phyloP scores from a whole-genome alignment of 495 filamentous ascomycete species.

The Penicillium daleae region DNA sequence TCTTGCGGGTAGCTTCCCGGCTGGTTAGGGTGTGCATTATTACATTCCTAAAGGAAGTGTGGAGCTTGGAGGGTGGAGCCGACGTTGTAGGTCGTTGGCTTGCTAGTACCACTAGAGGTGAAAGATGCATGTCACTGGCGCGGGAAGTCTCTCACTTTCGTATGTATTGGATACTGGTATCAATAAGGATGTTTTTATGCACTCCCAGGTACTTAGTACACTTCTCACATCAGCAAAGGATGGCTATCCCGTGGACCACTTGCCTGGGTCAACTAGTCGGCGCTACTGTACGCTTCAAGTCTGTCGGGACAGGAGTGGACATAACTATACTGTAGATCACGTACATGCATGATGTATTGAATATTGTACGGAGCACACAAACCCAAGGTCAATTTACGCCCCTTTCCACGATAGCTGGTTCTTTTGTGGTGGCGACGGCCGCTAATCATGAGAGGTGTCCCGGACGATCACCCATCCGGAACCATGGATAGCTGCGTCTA shows the following conservation, averaged over 20 bases:
- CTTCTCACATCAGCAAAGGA: neutral
- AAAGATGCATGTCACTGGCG: neutral
- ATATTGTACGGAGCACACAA: too few relatives aligned
- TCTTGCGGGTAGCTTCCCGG: neutral
- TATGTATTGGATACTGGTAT: neutral
- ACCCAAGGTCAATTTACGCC: neutral
- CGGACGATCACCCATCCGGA: constrained; percentile 14
- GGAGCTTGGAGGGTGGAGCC: constrained; percentile 8
- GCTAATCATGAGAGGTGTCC: neutral
- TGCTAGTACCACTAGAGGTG: neutral
- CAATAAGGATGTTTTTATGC: neutral
- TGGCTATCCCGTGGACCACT: constrained; percentile 4
- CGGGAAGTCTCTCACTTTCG: neutral
- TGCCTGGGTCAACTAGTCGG: constrained; percentile 9
- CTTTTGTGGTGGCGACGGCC: neutral
- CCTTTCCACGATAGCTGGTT: neutral
- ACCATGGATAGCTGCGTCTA: constrained; percentile 17
- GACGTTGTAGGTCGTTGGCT: constrained; percentile 3
- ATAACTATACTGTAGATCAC: neutral
- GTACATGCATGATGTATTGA: neutral
- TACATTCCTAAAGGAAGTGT: constrained; percentile 5
- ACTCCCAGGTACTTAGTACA: neutral
- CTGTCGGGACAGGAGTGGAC: constrained; percentile 1
- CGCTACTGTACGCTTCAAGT: constrained; percentile 7
- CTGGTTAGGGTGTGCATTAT: constrained; percentile 5